Evolutionary conservation across 2,329 filamentous ascomycete species (phyloP).

Genomic region (Chaetomium sp.): DNA sequence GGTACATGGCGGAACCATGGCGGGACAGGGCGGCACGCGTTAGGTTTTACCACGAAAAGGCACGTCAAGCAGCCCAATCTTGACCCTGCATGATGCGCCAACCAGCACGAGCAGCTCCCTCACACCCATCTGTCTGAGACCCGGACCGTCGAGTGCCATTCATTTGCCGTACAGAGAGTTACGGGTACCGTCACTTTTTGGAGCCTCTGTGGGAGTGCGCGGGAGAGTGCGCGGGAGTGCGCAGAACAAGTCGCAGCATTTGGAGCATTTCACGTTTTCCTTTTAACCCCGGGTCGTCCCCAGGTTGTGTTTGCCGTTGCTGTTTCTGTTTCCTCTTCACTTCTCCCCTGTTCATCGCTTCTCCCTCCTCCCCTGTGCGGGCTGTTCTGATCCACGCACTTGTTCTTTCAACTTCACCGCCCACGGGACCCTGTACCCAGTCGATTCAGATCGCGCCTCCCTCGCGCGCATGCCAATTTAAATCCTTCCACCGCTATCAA

Average conservation of each 20-base stretch:
- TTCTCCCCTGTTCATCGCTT: neutral
- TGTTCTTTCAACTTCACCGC: slow-evolving; percentile 20
- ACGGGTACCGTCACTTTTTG: slow-evolving; percentile 27
- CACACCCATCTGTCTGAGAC: slow-evolving; percentile 29
- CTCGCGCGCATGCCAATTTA: slow-evolving; percentile 5
- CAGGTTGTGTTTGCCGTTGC: neutral
- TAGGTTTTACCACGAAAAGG: slow-evolving; percentile 38
- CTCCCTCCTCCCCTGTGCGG: neutral
- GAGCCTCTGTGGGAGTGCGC: slow-evolving; percentile 17
- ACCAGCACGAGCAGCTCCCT: slow-evolving; percentile 20
- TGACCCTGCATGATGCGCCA: slow-evolving; percentile 30
- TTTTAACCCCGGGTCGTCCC: slow-evolving; percentile 17
- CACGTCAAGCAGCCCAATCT: slow-evolving; percentile 34
- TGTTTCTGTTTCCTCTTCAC: neutral
- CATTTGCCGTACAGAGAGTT: too few species aligned
- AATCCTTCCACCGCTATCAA: neutral
- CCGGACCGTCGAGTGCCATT: slow-evolving; percentile 33
- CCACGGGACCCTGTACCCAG: neutral
- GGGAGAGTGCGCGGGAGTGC: too few species aligned
- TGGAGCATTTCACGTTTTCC: slow-evolving; percentile 9
- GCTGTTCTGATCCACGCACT: neutral
- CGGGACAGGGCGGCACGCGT: slow-evolving; percentile 29
- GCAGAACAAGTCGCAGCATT: neutral
- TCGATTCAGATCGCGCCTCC: slow-evolving; percentile 1
- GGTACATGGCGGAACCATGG: neutral